phyloP scores from a whole-genome alignment of 768 basidiomycete species.

The Hypholoma sublateritium region DNA sequence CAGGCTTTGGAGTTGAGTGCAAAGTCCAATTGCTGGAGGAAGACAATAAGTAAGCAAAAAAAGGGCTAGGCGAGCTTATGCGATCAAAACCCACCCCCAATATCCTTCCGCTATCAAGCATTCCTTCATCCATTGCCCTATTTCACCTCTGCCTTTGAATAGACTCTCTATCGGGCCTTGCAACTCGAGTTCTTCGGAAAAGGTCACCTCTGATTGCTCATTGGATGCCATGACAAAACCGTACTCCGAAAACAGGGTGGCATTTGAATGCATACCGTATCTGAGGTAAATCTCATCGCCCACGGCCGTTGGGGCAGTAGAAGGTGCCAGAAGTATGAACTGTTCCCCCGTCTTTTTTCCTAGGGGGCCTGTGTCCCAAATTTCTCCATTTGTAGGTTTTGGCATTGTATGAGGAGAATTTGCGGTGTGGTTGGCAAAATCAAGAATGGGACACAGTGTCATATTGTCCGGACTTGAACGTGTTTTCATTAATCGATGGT shows the following conservation, averaged over 20 bases:
- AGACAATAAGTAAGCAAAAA: not conserved
- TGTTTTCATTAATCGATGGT: constrained; percentile 52
- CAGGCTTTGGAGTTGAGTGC: constrained; percentile 55
- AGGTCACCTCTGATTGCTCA: constrained; percentile 22
- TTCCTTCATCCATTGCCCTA: constrained; percentile 48
- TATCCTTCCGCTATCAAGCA: constrained; percentile 66
- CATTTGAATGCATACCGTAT: constrained; percentile 82
- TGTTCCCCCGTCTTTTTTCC: constrained; percentile 37
- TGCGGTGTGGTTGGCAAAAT: constrained; percentile 82
- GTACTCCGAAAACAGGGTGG: constrained; percentile 83
- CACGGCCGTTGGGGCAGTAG: constrained; percentile 34
- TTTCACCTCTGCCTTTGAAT: constrained; percentile 40
- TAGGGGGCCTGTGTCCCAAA: constrained; percentile 35
- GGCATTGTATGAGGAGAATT: constrained; percentile 44
- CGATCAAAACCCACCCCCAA: constrained; percentile 64
- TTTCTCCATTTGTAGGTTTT: constrained; percentile 32
- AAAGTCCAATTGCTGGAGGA: constrained; percentile 75
- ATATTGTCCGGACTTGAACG: constrained; percentile 69
- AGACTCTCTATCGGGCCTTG: constrained; percentile 50
- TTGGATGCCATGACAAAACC: constrained; percentile 66
- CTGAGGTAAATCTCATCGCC: constrained; percentile 73
- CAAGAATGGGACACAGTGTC: constrained; percentile 86
- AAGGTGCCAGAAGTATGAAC: constrained; percentile 51
- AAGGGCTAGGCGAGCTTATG: not conserved
- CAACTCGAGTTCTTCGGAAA: constrained; percentile 62